Percentiles rank a stretch among this genome's conserved stretches.
Conservation (phyloP, 441 rosid species). For the Raphanus hybrid region DNA sequence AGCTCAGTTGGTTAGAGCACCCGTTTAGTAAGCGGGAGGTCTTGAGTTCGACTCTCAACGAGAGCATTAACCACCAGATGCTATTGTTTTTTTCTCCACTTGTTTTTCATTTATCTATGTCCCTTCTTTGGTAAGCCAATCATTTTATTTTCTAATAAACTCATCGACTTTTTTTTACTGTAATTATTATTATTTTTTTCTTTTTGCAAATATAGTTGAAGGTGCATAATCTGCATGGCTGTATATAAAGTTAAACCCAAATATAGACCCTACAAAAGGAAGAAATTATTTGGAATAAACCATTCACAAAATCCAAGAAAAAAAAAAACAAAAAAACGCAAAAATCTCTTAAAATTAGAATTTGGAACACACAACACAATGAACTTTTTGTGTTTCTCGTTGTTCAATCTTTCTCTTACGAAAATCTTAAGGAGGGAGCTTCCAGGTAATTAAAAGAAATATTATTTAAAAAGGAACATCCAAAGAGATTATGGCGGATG, state of each 20-base stretch:
- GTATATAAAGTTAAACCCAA: constrained; percentile 32
- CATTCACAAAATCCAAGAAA: background rate
- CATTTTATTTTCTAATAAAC: constrained; percentile 1
- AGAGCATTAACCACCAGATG: constrained; percentile 37
- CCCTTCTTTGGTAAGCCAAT: constrained; percentile 17
- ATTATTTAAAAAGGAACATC: constrained; percentile 17
- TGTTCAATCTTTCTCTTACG: constrained; percentile 29
- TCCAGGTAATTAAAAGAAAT: background rate
- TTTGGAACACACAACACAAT: constrained; percentile 21
- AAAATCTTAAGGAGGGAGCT: constrained; percentile 32
- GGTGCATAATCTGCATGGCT: constrained; percentile 38
- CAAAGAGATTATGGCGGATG: constrained; percentile 40
- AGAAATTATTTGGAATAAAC: constrained; percentile 19
- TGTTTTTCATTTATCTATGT: constrained; percentile 4
- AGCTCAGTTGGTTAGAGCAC: constrained; percentile 99
- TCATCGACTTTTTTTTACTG: constrained; percentile 10
- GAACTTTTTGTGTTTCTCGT: constrained; percentile 37
- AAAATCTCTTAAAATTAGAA: constrained; percentile 31
- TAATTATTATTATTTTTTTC: background rate
- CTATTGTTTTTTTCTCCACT: background rate
- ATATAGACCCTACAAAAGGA: constrained; percentile 33
- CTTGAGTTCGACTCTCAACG: constrained; percentile 98
- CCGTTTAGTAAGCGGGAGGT: constrained; percentile 99
- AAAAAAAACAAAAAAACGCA: background rate
- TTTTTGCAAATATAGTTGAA: constrained; percentile 27